Evolutionary conservation across 1,139 yeast species (phyloP).

Genomic region (Candida sp.): DNA sequence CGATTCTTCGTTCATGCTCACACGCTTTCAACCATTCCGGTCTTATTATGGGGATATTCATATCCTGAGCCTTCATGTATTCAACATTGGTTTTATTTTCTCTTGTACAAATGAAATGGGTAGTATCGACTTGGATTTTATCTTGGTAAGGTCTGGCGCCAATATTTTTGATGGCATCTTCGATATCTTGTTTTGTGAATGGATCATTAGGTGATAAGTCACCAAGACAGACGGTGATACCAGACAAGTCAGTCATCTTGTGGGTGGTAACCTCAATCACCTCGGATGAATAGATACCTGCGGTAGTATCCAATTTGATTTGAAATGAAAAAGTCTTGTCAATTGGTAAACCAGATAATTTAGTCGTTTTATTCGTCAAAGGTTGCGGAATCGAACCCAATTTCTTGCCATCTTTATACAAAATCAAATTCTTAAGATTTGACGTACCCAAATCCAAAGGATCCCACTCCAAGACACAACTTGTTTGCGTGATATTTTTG

Average conservation of each 20-base stretch:
- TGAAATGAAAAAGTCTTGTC: constrained; percentile 82
- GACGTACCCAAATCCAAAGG: constrained; percentile 82
- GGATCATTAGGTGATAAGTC: constrained; percentile 63
- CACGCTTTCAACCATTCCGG: constrained; percentile 99
- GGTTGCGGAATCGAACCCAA: constrained; percentile 89
- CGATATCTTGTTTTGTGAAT: constrained; percentile 60
- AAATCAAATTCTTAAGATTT: constrained; percentile 66
- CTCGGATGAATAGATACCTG: constrained; percentile 78
- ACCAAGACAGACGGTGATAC: constrained; percentile 90
- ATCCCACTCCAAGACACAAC: constrained; percentile 95
- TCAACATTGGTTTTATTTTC: constrained; percentile 57
- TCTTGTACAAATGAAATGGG: constrained; percentile 83
- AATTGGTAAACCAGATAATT: constrained; percentile 86
- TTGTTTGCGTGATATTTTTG: constrained; percentile 87
- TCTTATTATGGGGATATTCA: constrained; percentile 90
- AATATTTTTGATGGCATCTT: constrained; percentile 58
- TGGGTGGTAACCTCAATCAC: constrained; percentile 74
- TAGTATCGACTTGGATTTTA: constrained; percentile 82
- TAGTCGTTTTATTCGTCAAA: constrained; percentile 72
- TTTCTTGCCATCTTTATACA: constrained; percentile 77
- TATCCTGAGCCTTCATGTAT: constrained; percentile 74
- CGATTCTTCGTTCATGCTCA: constrained; percentile 82
- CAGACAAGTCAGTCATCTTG: constrained; percentile 94
- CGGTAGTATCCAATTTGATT: constrained; percentile 79
- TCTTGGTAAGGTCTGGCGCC: constrained; percentile 82